These are phyloP conservation scores for Monilinia aucupariae DNA, from an alignment of 2,329 filamentous ascomycete species.

Conservation along the genomic window DNA sequence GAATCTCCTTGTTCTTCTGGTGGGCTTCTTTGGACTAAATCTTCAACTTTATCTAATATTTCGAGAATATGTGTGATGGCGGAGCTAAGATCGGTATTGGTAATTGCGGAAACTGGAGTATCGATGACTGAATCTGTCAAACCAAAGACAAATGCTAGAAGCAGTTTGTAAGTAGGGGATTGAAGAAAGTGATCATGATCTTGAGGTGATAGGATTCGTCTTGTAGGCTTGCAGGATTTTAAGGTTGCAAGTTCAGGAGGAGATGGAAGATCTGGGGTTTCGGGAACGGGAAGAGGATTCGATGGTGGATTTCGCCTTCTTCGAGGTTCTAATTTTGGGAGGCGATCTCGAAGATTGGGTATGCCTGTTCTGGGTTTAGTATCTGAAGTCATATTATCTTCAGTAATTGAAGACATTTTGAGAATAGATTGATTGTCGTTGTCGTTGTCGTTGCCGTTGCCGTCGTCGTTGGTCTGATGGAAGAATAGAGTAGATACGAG, in stretches of 20 bases:
- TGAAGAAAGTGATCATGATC: slow-evolving; percentile 79
- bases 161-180: slow-evolving; percentile 68
- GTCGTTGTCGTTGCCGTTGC: not conserved
- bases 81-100: slow-evolving; percentile 51
- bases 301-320: slow-evolving; percentile 47
- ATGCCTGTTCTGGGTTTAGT: slow-evolving; percentile 29
- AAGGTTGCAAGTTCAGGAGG: slow-evolving; percentile 57
- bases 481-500: too few species aligned
- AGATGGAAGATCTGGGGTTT: slow-evolving; percentile 67
- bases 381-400: slow-evolving; percentile 12
- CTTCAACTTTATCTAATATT: slow-evolving; percentile 65
- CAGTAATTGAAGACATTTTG: slow-evolving; percentile 31
- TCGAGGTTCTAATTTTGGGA: slow-evolving; percentile 65
- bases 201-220: slow-evolving; percentile 72
- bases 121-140: slow-evolving; percentile 77
- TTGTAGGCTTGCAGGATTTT: slow-evolving; percentile 60
- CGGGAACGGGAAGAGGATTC: slow-evolving; percentile 61
- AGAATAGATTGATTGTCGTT: slow-evolving; percentile 6
- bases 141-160: slow-evolving; percentile 79
- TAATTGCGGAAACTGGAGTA: slow-evolving; percentile 58
- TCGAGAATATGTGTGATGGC: slow-evolving; percentile 58
- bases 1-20: slow-evolving; percentile 83
- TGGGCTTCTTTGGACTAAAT: slow-evolving; percentile 63
- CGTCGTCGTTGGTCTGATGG: too few species aligned
- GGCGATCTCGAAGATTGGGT: slow-evolving; percentile 49